These are phyloP conservation scores for Acacia confusa DNA, from an alignment of 306 rosid species.

Conservation along the genomic window DNA sequence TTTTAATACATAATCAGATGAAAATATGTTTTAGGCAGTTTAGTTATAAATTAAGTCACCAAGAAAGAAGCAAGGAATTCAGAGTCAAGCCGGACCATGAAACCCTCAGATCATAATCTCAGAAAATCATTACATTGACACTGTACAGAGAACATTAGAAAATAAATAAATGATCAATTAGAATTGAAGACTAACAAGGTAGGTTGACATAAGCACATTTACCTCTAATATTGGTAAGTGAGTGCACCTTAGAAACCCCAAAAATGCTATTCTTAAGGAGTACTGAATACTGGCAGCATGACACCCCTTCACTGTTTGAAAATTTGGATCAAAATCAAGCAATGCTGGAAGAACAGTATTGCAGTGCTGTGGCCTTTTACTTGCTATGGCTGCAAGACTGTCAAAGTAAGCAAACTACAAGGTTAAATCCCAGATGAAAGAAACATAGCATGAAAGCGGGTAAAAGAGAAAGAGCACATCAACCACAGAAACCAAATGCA, in stretches of 20 bases:
- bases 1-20: background rate
- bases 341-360: slow-evolving; percentile 61
- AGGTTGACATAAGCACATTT: slow-evolving; percentile 16
- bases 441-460: background rate
- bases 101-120: background rate
- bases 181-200: background rate
- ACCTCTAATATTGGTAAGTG: slow-evolving; percentile 83
- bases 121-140: background rate
- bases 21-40: background rate
- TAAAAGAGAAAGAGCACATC: background rate
- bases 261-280: slow-evolving; percentile 83
- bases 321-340: slow-evolving; percentile 76
- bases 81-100: background rate
- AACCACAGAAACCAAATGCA: slow-evolving; percentile 29
- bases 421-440: slow-evolving; percentile 31
- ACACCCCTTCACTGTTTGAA: slow-evolving; percentile 65
- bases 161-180: background rate
- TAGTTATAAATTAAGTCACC: background rate
- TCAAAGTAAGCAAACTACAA: slow-evolving; percentile 34
- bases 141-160: slow-evolving; percentile 5
- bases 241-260: slow-evolving; percentile 92
- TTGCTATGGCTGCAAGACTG: slow-evolving; percentile 90
- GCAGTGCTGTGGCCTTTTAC: slow-evolving; percentile 82
- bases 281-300: slow-evolving; percentile 81
- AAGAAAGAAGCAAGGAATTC: background rate